Base-by-base conservation (phyloP, 2,329 filamentous ascomycete genomes). In the Leptographium flavum region DNA sequence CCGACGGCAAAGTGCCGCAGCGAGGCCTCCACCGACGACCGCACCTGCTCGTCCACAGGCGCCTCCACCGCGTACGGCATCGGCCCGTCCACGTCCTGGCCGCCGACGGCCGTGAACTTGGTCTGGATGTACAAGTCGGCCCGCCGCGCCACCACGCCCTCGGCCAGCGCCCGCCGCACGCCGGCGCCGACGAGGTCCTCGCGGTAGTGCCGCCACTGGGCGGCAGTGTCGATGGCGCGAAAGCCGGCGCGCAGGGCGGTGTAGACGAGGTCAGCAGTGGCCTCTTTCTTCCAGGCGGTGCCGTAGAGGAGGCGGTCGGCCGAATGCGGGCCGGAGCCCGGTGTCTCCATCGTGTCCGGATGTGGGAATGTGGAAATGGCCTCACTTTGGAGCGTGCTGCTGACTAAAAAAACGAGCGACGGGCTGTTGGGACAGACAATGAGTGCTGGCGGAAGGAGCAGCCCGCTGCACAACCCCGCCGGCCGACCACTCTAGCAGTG, bases 201-300 rank as follows among this genome's bases (percentile, higher is more conserved):
- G 52, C 79, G 72, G 59, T 92, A 92, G 62, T 90, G 83, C 49
- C 74, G 75, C 2, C 83, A 83, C 60, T 87, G 83, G 15, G 81
- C 82, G 10, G 84, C 84, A 0, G 85, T 90, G 57, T 92, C 85
- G 48, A 92, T 64, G 39, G 69, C 82, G 28, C 77, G 71, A 54
- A 90, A 92, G 5, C 85, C 84, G 38, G 73, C 65, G 38, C 68
- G 67, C 30, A 92, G 57, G 2, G 86, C 85, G 50, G 71, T 61
- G 53, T 80, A 74, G 21, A 92, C 84, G 3, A 90, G 68, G 45
- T 73, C 66, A 19, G 72, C 69, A 0, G 83, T 87, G 17, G 63
- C 63, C 1, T 81, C 76, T 55, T 81, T 80, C 60, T 92, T 92
- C 84, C 85, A 90, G n/a, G 85, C 85, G 3, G 85, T 90, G 43